phyloP scores from a whole-genome alignment of 352 stramenopile species.

The Phytophthora sp. region DNA sequence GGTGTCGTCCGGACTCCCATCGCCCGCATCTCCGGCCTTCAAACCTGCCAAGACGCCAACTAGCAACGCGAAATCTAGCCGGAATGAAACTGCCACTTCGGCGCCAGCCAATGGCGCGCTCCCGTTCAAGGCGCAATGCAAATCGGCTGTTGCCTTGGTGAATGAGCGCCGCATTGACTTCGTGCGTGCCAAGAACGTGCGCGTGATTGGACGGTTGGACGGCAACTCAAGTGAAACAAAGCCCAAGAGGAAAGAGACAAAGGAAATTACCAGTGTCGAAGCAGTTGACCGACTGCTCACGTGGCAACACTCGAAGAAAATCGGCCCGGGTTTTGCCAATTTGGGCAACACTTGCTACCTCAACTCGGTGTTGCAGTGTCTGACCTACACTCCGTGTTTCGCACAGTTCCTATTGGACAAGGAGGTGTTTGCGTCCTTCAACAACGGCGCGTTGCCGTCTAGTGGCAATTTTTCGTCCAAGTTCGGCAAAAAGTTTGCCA shows the following conservation, averaged over 20 bases:
- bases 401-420: conserved; percentile 89
- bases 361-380: conserved; percentile 93
- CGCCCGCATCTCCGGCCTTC: conserved; percentile 13
- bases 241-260: conserved; percentile 34
- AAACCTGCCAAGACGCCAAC: conserved; percentile 9
- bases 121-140: conserved; percentile 64
- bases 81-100: conserved; percentile 19
- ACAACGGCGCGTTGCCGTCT: conserved; percentile 7
- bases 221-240: conserved; percentile 26
- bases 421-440: conserved; percentile 49
- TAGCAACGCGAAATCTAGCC: conserved; percentile 3
- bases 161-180: conserved; percentile 88
- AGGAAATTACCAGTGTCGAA: conserved; percentile 50
- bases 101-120: conserved; percentile 24
- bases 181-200: conserved; percentile 64
- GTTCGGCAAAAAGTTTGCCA: conserved; percentile 36
- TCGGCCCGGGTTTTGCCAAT: conserved; percentile 87
- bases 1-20: not conserved
- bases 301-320: conserved; percentile 77
- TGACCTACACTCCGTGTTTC: conserved; percentile 82
- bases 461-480: conserved; percentile 36
- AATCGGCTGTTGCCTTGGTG: conserved; percentile 77
- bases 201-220: conserved; percentile 48
- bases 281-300: conserved; percentile 59
- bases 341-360: conserved; percentile 97